Percentiles rank a stretch among this genome's conserved stretches.
These are phyloP conservation scores for Metschnikowia amazonensis DNA, from an alignment of 805 yeast species.

Conservation along the genomic window DNA sequence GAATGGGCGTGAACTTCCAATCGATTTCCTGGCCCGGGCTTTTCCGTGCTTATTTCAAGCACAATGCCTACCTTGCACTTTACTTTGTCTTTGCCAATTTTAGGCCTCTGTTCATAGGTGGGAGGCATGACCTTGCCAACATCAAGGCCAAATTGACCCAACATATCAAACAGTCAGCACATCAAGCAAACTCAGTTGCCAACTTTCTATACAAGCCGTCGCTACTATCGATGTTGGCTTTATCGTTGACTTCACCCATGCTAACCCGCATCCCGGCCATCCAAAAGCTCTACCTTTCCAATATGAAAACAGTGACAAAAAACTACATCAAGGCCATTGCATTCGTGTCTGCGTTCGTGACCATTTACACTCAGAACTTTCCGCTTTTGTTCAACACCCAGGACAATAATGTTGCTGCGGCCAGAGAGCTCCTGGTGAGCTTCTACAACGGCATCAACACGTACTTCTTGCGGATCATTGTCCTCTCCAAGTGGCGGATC, in stretches of 20 bases:
- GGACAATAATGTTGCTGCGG: constrained; percentile 8
- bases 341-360: constrained; percentile 28
- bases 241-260: constrained; percentile 33
- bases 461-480: constrained; percentile 31
- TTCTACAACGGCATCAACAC: constrained; percentile 29
- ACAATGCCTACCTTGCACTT: constrained; percentile 22
- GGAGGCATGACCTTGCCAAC: constrained; percentile 8
- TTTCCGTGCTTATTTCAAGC: constrained; percentile 23
- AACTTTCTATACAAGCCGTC: constrained; percentile 38
- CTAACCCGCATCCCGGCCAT: constrained; percentile 16
- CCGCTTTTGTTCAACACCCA: constrained; percentile 14
- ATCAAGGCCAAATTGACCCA: constrained; percentile 1
- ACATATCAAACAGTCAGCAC: constrained; percentile 2
- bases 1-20: constrained; percentile 25
- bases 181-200: constrained; percentile 28
- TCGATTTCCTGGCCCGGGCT: constrained; percentile 30
- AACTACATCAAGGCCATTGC: constrained; percentile 35
- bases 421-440: constrained; percentile 23
- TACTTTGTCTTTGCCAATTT: constrained; percentile 20
- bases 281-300: constrained; percentile 12
- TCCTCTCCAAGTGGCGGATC: constrained; percentile 42
- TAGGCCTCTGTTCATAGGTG: constrained; percentile 21
- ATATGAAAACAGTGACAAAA: constrained; percentile 29
- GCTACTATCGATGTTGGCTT: constrained; percentile 30
- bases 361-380: constrained; percentile 21